Evolutionary conservation across 176 grass and related monocot genomes (phyloP).

Genomic region (Oryza rufipogon): DNA sequence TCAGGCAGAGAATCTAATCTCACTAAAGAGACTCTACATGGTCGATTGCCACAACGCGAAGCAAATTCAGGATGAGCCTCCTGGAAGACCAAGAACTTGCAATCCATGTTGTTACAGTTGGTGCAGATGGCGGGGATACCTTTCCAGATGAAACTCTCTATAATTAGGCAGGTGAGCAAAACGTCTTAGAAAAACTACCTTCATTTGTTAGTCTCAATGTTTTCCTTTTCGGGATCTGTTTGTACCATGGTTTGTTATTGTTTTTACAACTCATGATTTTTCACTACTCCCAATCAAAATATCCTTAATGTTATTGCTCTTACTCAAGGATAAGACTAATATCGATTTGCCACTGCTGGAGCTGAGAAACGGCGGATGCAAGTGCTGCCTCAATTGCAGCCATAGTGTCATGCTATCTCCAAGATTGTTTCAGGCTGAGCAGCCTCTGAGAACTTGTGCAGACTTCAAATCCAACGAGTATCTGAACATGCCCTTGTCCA

Average conservation of each 20-base stretch:
- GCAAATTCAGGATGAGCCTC: conserved; percentile 10
- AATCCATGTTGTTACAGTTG: not conserved
- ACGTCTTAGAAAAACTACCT: not conserved
- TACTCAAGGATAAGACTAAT: no score
- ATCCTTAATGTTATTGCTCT: not conserved
- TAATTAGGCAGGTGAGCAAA: not conserved
- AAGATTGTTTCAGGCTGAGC: no score
- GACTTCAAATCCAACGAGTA: no score
- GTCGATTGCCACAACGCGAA: not conserved
- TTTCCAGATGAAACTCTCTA: conserved; percentile 9
- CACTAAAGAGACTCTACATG: not conserved
- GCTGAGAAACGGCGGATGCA: no score
- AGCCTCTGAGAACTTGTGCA: no score
- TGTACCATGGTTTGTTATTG: not conserved
- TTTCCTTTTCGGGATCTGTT: no score
- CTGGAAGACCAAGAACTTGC: not conserved
- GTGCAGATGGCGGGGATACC: conserved; percentile 1
- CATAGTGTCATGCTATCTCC: no score
- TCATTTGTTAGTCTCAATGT: not conserved
- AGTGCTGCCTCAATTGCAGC: no score
- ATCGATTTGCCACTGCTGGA: no score
- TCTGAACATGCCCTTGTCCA: no score
- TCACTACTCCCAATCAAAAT: not conserved
- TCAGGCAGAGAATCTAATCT: conserved; percentile 5
- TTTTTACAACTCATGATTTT: not conserved